Evolutionary conservation across 352 stramenopile genomes (phyloP).

Genomic region (Phytophthora colocasiae): DNA sequence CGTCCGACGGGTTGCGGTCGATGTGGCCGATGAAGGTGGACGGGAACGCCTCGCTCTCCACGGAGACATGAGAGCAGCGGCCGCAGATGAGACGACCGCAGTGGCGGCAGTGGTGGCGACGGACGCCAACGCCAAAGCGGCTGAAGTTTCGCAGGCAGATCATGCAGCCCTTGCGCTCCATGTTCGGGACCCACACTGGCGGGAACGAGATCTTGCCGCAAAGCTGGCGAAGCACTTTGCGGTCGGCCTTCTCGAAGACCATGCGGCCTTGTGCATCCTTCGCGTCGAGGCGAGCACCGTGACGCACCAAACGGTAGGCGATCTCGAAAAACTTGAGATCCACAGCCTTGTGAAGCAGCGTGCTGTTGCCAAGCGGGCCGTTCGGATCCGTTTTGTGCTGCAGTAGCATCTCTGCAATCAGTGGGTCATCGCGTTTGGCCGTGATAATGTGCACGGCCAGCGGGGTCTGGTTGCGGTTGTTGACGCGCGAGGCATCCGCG

Average conservation of each 20-base stretch:
- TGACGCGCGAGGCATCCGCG: slow-evolving; percentile 64
- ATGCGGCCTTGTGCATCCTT: slow-evolving; percentile 82
- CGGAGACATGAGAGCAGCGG: slow-evolving; percentile 75
- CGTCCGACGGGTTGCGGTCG: slow-evolving; percentile 47
- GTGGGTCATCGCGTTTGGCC: slow-evolving; percentile 73
- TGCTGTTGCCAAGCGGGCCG: slow-evolving; percentile 64
- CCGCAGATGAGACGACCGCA: slow-evolving; percentile 84
- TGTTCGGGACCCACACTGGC: slow-evolving; percentile 84
- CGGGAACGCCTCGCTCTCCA: slow-evolving; percentile 78
- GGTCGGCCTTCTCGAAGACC: slow-evolving; percentile 87
- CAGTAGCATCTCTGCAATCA: slow-evolving; percentile 84
- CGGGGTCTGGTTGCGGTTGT: slow-evolving; percentile 76
- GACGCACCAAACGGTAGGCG: slow-evolving; percentile 74
- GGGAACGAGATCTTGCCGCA: slow-evolving; percentile 80
- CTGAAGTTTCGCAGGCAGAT: slow-evolving; percentile 81
- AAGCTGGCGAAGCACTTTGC: slow-evolving; percentile 74
- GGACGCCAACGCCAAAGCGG: slow-evolving; percentile 62
- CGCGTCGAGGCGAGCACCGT: slow-evolving; percentile 76
- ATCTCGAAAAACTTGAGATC: slow-evolving; percentile 79
- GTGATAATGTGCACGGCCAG: slow-evolving; percentile 85
- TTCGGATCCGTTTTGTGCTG: slow-evolving; percentile 82
- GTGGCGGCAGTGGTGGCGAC: slow-evolving; percentile 88
- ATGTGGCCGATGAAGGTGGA: slow-evolving; percentile 60
- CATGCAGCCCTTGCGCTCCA: slow-evolving; percentile 81
- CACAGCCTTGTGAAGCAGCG: slow-evolving; percentile 77